Evolutionary conservation across 2,329 filamentous ascomycete species (phyloP).

Genomic region (Alternaria incomplexa): DNA sequence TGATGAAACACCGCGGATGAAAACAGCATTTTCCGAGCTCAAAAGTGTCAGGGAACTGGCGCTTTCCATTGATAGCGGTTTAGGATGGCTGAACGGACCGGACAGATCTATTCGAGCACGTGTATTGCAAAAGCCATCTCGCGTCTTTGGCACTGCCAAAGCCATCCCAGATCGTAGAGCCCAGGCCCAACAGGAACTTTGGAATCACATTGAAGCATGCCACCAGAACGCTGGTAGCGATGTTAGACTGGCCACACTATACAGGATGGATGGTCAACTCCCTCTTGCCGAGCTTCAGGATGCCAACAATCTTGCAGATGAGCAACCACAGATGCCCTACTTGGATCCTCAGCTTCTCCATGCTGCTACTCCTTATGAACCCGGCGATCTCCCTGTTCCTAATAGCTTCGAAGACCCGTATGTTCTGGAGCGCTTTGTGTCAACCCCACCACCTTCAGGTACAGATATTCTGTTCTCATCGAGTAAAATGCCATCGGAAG

Average conservation of each 20-base stretch:
- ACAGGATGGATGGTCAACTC: constrained; percentile 29
- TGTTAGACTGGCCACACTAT: constrained; percentile 37
- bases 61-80: constrained; percentile 69
- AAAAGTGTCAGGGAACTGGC: constrained; percentile 66
- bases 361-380: constrained; percentile 32
- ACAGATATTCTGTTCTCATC: constrained; percentile 46
- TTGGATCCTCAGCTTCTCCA: constrained; percentile 36
- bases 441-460: constrained; percentile 14
- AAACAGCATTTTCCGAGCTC: constrained; percentile 64
- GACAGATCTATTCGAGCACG: constrained; percentile 60
- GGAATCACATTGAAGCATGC: constrained; percentile 38
- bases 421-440: constrained; percentile 26
- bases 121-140: constrained; percentile 51
- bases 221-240: constrained; percentile 29
- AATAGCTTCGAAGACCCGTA: constrained; percentile 30
- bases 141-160: constrained; percentile 56
- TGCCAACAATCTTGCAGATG: constrained; percentile 10
- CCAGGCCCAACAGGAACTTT: constrained; percentile 46
- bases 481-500: constrained; percentile 25
- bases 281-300: constrained; percentile 22
- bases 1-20: constrained; percentile 68
- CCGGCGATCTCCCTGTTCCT: constrained; percentile 22
- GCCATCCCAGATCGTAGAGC: constrained; percentile 46
- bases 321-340: constrained; percentile 38
- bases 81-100: constrained; percentile 70